A percentile compares a stretch with the other conserved stretches of the same genome.
phyloP scores from a whole-genome alignment of 345 rosid genomes.

The Acer saccharum region DNA sequence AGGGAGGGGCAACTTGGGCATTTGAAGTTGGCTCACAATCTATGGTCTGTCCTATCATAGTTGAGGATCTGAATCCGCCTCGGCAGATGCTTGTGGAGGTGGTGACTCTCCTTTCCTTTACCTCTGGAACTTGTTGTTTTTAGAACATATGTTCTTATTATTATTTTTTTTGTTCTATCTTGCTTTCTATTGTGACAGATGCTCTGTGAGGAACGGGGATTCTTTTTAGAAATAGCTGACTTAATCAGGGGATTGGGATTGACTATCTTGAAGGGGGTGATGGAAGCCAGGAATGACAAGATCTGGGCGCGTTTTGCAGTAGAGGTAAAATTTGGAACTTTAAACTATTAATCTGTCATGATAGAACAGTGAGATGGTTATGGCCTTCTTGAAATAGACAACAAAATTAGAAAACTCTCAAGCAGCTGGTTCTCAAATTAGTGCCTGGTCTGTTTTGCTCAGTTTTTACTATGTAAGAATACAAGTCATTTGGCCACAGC shows the following conservation, averaged over 20 bases:
- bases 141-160: neutral
- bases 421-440: neutral
- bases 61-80: slow-evolving; percentile 90
- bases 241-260: slow-evolving; percentile 85
- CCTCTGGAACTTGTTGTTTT: neutral
- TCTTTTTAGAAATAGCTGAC: slow-evolving; percentile 94
- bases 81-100: slow-evolving; percentile 97
- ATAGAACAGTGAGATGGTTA: neutral
- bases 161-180: slow-evolving; percentile 1
- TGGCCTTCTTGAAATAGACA: neutral
- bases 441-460: neutral
- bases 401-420: neutral
- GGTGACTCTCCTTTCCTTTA: slow-evolving; percentile 12
- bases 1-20: slow-evolving; percentile 98
- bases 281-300: slow-evolving; percentile 81
- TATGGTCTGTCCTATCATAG: slow-evolving; percentile 86
- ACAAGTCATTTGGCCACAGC: neutral
- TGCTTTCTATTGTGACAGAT: slow-evolving; percentile 49
- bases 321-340: slow-evolving; percentile 54
- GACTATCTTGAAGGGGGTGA: slow-evolving; percentile 90
- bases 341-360: neutral
- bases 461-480: neutral
- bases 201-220: slow-evolving; percentile 93
- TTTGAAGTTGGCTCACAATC: slow-evolving; percentile 93
- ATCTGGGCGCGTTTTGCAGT: slow-evolving; percentile 91